These are phyloP conservation scores for Aureobasidium sp. DNA, from an alignment of 2,329 filamentous ascomycete species.

Conservation along the genomic window DNA sequence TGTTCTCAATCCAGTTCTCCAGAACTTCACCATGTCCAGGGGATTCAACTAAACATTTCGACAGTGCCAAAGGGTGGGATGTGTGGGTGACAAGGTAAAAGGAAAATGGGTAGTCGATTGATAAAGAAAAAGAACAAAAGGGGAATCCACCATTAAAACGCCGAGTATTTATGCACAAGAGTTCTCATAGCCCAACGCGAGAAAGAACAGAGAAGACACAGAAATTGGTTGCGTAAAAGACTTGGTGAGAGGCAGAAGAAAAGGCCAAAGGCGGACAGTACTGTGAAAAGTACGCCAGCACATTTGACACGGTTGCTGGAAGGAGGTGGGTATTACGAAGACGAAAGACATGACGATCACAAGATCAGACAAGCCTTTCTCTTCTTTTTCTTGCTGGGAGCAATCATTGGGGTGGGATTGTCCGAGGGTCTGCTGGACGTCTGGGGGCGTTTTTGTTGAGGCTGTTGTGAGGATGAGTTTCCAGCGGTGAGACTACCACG, in stretches of 20 bases:
- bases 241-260: neutral
- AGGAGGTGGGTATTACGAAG: neutral
- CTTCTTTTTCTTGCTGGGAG: conserved; percentile 59
- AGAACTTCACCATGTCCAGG: neutral
- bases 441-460: conserved; percentile 28
- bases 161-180: conserved; percentile 7
- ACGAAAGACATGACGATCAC: conserved; percentile 31
- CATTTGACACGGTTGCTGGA: neutral
- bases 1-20: neutral
- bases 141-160: conserved; percentile 9
- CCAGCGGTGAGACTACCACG: conserved; percentile 36
- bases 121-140: neutral
- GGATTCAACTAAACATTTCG: conserved; percentile 1
- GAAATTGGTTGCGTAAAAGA: neutral
- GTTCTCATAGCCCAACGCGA: neutral
- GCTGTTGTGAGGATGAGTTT: conserved; percentile 26
- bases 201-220: neutral
- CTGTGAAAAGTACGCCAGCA: neutral
- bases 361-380: conserved; percentile 77
- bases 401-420: conserved; percentile 22
- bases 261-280: neutral
- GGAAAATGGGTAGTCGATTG: conserved; percentile 45
- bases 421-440: conserved; percentile 26
- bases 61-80: neutral
- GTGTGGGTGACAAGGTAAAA: conserved; percentile 53